A percentile compares a stretch with the other conserved stretches of the same genome.
Evolutionary conservation across 2,329 filamentous ascomycete species (phyloP).

Genomic region (Beauveria australis): DNA sequence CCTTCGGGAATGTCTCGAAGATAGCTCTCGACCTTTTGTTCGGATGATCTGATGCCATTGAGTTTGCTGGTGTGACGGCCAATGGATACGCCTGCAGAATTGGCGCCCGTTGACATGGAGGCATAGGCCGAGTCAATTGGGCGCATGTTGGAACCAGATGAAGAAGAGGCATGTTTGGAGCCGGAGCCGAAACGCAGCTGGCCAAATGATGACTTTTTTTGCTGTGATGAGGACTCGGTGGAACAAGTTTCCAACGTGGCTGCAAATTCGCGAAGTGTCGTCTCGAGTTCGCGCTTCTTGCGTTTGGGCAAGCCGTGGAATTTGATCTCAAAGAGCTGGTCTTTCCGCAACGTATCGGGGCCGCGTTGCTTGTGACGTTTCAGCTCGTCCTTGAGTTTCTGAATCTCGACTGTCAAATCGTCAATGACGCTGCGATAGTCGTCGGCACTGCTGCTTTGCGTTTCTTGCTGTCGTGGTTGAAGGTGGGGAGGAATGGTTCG

Average conservation of each 20-base stretch:
- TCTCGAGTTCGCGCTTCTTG: conserved; percentile 71
- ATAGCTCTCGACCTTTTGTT: conserved; percentile 60
- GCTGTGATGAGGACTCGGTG: conserved; percentile 31
- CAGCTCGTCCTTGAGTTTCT: conserved; percentile 64
- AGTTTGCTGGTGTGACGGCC: conserved; percentile 25
- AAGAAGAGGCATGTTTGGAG: conserved; percentile 44
- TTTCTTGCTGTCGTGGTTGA: conserved; percentile 15
- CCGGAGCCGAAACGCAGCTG: conserved; percentile 33
- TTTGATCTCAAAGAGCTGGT: conserved; percentile 77
- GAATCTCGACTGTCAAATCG: conserved; percentile 77
- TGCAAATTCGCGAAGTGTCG: conserved; percentile 63
- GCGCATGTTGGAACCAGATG: conserved; percentile 44
- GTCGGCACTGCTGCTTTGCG: conserved; percentile 55
- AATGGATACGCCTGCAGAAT: conserved; percentile 34
- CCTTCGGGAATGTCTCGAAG: conserved; percentile 65
- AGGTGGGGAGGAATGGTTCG: conserved; percentile 22
- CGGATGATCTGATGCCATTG: conserved; percentile 31
- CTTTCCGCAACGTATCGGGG: conserved; percentile 58
- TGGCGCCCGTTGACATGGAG: conserved; percentile 52
- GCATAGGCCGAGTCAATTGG: conserved; percentile 58
- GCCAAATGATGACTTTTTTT: conserved; percentile 34
- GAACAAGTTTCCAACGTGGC: conserved; percentile 48
- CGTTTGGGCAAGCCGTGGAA: conserved; percentile 63
- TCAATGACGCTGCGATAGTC: conserved; percentile 80
- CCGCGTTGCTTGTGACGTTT: conserved; percentile 62